Conservation (phyloP, 2,329 filamentous ascomycete genomes). For the Claviceps paspali region DNA sequence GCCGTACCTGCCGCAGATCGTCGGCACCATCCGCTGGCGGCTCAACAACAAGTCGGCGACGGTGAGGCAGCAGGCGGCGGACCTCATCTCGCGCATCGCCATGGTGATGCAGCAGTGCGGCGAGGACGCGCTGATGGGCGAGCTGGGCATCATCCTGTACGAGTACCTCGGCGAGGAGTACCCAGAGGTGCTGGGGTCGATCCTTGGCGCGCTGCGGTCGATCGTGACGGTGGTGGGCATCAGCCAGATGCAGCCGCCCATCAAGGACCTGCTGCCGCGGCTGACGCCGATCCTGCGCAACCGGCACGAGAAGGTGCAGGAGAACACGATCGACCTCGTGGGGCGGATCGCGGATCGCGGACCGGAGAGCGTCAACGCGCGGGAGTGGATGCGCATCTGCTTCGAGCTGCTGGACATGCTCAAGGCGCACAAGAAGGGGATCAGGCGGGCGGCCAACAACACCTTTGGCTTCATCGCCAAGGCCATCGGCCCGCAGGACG, state of each 20-base stretch:
- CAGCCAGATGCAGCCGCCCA: slow-evolving; percentile 94
- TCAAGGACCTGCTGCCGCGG: slow-evolving; percentile 86
- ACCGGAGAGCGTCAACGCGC: slow-evolving; percentile 87
- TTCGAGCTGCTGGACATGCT: slow-evolving; percentile 98
- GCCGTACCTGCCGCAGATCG: slow-evolving; percentile 91
- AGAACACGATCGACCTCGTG: slow-evolving; percentile 96
- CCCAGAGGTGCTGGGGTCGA: slow-evolving; percentile 91
- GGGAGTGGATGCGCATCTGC: slow-evolving; percentile 99
- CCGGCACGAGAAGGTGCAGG: slow-evolving; percentile 96
- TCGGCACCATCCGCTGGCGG: slow-evolving; percentile 89
- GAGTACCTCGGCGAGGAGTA: slow-evolving; percentile 98
- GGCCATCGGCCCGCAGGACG: slow-evolving; percentile 94
- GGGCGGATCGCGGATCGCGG: slow-evolving; percentile 95
- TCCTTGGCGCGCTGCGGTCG: slow-evolving; percentile 82
- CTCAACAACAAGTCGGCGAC: slow-evolving; percentile 97
- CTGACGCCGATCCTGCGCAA: slow-evolving; percentile 97
- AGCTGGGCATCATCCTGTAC: slow-evolving; percentile 86
- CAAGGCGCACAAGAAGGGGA: slow-evolving; percentile 99
- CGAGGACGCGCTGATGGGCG: slow-evolving; percentile 89
- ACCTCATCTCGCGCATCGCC: slow-evolving; percentile 90
- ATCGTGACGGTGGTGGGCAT: slow-evolving; percentile 98
- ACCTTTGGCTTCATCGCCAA: slow-evolving; percentile 99
- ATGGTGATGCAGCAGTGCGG: slow-evolving; percentile 99
- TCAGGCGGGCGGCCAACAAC: slow-evolving; percentile 95
- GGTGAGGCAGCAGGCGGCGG: slow-evolving; percentile 90